Percentiles rank a stretch among this genome's conserved stretches.
Evolutionary conservation across 495 filamentous ascomycete genomes (phyloP).

Genomic region (Saxispiralis lemnorum): DNA sequence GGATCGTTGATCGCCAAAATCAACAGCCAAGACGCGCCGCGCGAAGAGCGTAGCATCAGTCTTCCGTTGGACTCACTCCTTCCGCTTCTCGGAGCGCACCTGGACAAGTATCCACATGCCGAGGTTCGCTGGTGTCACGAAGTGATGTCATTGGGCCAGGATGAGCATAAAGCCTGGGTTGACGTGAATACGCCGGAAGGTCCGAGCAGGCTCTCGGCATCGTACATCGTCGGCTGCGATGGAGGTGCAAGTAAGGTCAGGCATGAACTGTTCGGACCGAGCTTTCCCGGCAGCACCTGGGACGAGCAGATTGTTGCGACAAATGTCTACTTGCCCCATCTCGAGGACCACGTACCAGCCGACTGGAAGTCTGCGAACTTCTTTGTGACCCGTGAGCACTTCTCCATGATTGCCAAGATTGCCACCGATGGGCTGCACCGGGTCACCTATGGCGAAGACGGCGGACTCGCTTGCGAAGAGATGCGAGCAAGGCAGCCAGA

Average conservation of each 20-base stretch:
- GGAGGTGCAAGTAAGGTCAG: constrained; percentile 38
- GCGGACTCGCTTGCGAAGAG: constrained; percentile 34
- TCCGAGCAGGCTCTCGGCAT: constrained; percentile 25
- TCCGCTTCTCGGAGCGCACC: constrained; percentile 31
- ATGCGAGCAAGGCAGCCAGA: constrained; percentile 34
- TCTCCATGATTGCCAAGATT: constrained; percentile 41
- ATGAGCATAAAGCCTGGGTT: constrained; percentile 33
- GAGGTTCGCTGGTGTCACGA: constrained; percentile 7
- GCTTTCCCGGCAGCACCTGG: constrained; percentile 41
- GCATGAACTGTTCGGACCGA: constrained; percentile 35
- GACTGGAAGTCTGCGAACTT: constrained; percentile 36
- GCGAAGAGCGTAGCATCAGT: constrained; percentile 25
- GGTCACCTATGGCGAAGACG: constrained; percentile 39
- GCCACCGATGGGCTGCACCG: constrained; percentile 38
- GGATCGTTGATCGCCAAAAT: constrained; percentile 7
- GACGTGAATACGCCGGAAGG: constrained; percentile 32
- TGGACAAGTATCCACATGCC: constrained; percentile 27
- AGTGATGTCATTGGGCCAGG: constrained; percentile 27
- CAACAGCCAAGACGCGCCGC: constrained; percentile 11
- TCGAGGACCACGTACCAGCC: constrained; percentile 25
- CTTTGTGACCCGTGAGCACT: constrained; percentile 38
- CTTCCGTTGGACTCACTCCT: constrained; percentile 31
- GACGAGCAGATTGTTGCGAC: constrained; percentile 43
- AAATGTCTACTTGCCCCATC: constrained; percentile 32
- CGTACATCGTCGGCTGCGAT: constrained; percentile 41